Evolutionary conservation across 495 filamentous ascomycete genomes (phyloP).

Genomic region (Aspergillus panamensis): DNA sequence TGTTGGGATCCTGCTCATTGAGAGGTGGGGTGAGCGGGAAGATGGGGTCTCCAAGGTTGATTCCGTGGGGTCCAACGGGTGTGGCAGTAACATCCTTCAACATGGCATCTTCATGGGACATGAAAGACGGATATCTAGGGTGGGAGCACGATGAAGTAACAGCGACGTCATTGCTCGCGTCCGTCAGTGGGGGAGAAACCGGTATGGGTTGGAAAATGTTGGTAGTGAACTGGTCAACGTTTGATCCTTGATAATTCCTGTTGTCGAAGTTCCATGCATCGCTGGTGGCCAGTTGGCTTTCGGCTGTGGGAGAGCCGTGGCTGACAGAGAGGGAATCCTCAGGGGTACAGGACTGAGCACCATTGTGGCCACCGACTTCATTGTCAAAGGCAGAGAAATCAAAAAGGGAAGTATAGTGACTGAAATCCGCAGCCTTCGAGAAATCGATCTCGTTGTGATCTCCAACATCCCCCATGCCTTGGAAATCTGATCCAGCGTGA

Average conservation of each 20-base stretch:
- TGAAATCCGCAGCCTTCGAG: conserved; percentile 30
- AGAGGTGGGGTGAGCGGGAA: conserved; percentile 41
- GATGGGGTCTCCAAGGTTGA: conserved; percentile 43
- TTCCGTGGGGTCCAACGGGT: conserved; percentile 36
- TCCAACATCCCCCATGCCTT: conserved; percentile 38
- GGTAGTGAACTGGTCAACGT: conserved; percentile 38
- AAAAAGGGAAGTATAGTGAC: conserved; percentile 38
- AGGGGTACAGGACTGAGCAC: conserved; percentile 32
- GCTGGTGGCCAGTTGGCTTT: conserved; percentile 35
- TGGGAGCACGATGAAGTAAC: conserved; percentile 46
- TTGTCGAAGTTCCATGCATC: conserved; percentile 44
- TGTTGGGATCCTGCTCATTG: conserved; percentile 45
- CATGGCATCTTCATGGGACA: conserved; percentile 39
- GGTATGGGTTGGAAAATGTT: conserved; percentile 40
- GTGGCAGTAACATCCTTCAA: conserved; percentile 37
- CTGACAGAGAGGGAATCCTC: conserved; percentile 44
- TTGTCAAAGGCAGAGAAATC: conserved; percentile 45
- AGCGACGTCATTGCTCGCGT: conserved; percentile 46
- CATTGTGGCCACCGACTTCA: conserved; percentile 39
- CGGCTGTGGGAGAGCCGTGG: conserved; percentile 42
- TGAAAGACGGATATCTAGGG: conserved; percentile 40
- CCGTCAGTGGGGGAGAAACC: conserved; percentile 46
- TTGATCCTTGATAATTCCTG: conserved; percentile 38
- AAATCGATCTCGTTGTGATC: conserved; percentile 45
- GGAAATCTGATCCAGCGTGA: conserved; percentile 40